Conservation (phyloP, 768 basidiomycete species). For the Russula ochroleuca region DNA sequence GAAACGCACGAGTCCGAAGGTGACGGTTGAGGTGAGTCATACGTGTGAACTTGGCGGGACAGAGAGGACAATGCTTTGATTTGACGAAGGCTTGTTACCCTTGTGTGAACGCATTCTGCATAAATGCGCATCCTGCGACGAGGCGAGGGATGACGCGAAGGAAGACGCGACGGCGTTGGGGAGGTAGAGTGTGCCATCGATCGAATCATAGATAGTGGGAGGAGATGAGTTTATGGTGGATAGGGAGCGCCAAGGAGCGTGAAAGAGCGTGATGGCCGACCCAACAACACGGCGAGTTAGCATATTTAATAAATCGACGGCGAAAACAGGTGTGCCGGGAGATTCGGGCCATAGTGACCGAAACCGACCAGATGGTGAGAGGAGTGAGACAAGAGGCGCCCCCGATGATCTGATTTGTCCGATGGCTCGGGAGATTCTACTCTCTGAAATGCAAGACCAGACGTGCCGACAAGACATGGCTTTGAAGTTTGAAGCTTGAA, state of each 20-base stretch:
- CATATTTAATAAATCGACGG: slow-evolving; percentile 18
- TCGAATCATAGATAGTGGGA: slow-evolving; percentile 15
- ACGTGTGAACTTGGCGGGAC: slow-evolving; percentile 63
- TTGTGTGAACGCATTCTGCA: slow-evolving; percentile 49
- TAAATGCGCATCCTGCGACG: slow-evolving; percentile 23
- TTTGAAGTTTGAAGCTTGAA: too few relatives aligned
- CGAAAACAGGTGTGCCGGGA: not conserved
- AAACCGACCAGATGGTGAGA: not conserved
- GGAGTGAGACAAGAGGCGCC: too few relatives aligned
- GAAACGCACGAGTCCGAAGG: slow-evolving; percentile 54
- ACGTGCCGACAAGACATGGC: too few relatives aligned
- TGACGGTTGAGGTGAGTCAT: slow-evolving; percentile 66
- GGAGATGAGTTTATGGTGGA: slow-evolving; percentile 13
- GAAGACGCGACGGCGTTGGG: slow-evolving; percentile 22
- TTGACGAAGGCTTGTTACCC: slow-evolving; percentile 59
- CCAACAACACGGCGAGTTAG: slow-evolving; percentile 4
- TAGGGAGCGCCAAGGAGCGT: not conserved
- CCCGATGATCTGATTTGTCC: too few relatives aligned
- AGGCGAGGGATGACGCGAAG: slow-evolving; percentile 17
- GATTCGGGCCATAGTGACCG: slow-evolving; percentile 22
- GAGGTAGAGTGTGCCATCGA: slow-evolving; percentile 13
- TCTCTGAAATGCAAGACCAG: too few relatives aligned
- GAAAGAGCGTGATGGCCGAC: not conserved
- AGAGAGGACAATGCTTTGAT: slow-evolving; percentile 57
- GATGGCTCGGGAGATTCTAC: not conserved